Evolutionary conservation across 83 land plant species (phyloP).

Genomic region (Thuja plicata): DNA sequence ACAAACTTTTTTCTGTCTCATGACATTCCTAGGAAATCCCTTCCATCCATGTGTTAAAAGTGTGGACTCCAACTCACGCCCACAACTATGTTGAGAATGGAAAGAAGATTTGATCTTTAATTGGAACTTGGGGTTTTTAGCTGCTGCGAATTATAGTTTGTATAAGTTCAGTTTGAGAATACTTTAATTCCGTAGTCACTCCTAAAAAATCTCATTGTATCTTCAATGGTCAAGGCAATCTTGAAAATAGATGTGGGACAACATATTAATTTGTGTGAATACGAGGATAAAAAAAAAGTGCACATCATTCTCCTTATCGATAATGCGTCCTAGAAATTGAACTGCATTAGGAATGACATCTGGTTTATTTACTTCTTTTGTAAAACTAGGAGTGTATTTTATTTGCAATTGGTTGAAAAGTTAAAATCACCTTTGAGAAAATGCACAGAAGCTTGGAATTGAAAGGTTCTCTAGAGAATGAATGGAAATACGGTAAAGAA

Average conservation of each 20-base stretch:
- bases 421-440: not conserved
- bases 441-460: not conserved
- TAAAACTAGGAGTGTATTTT: too few species aligned
- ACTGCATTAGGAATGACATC: not conserved
- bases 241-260: not conserved
- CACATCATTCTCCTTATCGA: not conserved
- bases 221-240: not conserved
- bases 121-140: not conserved
- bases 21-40: not conserved
- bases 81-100: not conserved
- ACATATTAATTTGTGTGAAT: not conserved
- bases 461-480: not conserved
- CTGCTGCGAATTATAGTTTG: not conserved
- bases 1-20: not conserved
- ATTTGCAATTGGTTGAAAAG: not conserved
- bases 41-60: not conserved
- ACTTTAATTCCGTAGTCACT: not conserved
- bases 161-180: not conserved
- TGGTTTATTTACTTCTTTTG: not conserved
- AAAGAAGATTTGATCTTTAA: too few species aligned
- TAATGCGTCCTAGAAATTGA: not conserved
- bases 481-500: not conserved
- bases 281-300: not conserved
- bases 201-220: not conserved
- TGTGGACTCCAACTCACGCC: not conserved